Evolutionary conservation across 257 asterid species (phyloP), one percentile per base, ranked within the genome.

Genomic region (Capsicum rhomboideum): DNA sequence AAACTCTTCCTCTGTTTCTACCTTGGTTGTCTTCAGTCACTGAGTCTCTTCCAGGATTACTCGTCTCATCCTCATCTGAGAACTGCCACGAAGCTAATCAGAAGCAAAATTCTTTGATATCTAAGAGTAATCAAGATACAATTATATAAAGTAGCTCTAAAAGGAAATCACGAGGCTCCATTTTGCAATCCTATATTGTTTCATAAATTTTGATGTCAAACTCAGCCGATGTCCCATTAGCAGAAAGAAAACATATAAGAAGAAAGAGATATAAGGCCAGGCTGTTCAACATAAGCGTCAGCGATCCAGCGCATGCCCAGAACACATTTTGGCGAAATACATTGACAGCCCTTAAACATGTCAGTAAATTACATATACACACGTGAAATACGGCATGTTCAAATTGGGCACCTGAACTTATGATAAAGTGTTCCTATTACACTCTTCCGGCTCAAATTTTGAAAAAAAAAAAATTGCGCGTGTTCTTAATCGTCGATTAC

Each of bases 41-140:
- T 6, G 77, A 46, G 77, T 71, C 90, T 74, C 84, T 93, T 82
- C 31, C 92, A 66, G 75, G 88, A 86, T 90, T 90, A 16, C 89
- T 88, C 64, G 77, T 85, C 82, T 93, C 94, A 82, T 89, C 98
- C 81, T 92, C 99, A 87, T 97, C 98, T 7, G 97, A 95, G 68
- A 85, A 80, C 97, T 96, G 91, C 78, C 46, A 78, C 66, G 67
- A 71, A 78, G 63, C 56, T 75, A 14, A 49, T 75, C 82, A 58
- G 46, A 88, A 82, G 81, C 69, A 49, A 82, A 16, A 23, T 34
- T 74, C n/a, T 71, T 83, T 34, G 52, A 84, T n/a, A 59, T 61
- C 74, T 20, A 28, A 68, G 37, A 50, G 20, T 54, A 69, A 50
- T 68, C 59, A 5, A 68, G 16, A 20, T 10, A 77, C 63, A 28